A percentile compares a stretch with the other conserved stretches of the same genome.
Evolutionary conservation across 2,329 filamentous ascomycete genomes (phyloP).

Genomic region (Fragosphaeria purpurea): DNA sequence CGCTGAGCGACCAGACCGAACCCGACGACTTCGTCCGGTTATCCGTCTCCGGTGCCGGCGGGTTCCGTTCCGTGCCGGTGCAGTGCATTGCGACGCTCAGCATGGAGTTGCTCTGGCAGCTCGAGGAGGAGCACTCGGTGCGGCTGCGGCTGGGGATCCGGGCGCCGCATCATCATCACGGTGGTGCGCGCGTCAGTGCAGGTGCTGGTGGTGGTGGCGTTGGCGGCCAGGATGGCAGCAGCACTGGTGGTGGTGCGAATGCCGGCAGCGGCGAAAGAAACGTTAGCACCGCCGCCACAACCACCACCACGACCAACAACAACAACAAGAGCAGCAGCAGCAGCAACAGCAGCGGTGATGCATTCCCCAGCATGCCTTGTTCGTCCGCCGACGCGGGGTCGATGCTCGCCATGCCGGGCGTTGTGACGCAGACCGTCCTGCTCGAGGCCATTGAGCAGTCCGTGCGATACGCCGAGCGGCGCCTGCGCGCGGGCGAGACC

Average conservation of each 20-base stretch:
- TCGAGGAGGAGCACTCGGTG: slow-evolving; percentile 29
- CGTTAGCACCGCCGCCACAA: not conserved
- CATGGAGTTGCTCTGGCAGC: slow-evolving; percentile 35
- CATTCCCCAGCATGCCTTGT: not conserved
- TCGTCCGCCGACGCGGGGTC: not conserved
- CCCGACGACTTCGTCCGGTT: slow-evolving; percentile 28
- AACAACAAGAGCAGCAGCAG: not conserved
- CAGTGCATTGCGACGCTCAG: slow-evolving; percentile 32
- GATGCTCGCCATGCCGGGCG: slow-evolving; percentile 12
- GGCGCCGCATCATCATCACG: not conserved
- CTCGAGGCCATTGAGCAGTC: slow-evolving; percentile 10
- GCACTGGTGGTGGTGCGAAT: not conserved
- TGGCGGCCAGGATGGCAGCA: not conserved
- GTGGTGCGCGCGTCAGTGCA: too few relatives aligned
- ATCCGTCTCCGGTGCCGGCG: slow-evolving; percentile 29
- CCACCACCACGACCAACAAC: not conserved
- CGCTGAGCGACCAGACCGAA: slow-evolving; percentile 5
- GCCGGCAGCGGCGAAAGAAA: too few relatives aligned
- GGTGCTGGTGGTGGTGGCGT: too few relatives aligned
- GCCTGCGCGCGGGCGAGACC: slow-evolving; percentile 28
- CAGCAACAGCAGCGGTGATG: not conserved
- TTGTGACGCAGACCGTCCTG: slow-evolving; percentile 9
- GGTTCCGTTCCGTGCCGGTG: slow-evolving; percentile 31
- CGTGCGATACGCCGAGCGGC: slow-evolving; percentile 7
- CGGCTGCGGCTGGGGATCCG: slow-evolving; percentile 12